These are phyloP conservation scores for Rhizoctonia solani DNA, from an alignment of 1,284 basidiomycete genomes.

Conservation along the genomic window DNA sequence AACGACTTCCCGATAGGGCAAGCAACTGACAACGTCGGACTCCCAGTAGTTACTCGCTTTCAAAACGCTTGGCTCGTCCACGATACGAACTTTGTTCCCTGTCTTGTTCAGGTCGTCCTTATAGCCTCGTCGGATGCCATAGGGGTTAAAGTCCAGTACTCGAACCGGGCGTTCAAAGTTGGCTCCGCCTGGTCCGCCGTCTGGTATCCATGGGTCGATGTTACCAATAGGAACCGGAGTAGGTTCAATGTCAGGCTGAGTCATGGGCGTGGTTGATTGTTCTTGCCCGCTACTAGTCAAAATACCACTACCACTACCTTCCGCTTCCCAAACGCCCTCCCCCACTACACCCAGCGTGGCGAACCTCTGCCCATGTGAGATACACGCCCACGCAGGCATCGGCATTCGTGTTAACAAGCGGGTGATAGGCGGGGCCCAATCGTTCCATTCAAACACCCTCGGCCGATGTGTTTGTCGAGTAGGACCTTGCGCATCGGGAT, in stretches of 20 bases:
- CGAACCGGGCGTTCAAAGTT: conserved; percentile 28
- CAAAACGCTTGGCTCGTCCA: background rate
- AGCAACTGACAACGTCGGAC: conserved; percentile 10
- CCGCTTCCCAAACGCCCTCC: background rate
- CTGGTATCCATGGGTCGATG: background rate
- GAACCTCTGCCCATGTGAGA: conserved; percentile 25
- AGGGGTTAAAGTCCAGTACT: conserved; percentile 31
- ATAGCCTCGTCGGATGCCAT: conserved; percentile 5
- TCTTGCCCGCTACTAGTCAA: too few species aligned
- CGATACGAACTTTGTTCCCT: background rate
- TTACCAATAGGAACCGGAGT: too few species aligned
- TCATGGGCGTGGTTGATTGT: background rate
- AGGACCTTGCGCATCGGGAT: background rate
- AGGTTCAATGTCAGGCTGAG: too few species aligned
- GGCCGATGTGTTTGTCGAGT: background rate
- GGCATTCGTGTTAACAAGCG: conserved; percentile 25
- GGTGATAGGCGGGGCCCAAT: conserved; percentile 27
- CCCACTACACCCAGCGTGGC: conserved; percentile 7
- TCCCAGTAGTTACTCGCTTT: conserved; percentile 24
- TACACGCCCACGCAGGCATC: conserved; percentile 33
- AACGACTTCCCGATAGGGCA: conserved; percentile 29
- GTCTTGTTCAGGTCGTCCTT: background rate
- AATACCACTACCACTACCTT: too few species aligned
- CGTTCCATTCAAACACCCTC: conserved; percentile 14
- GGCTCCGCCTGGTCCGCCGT: conserved; percentile 15